Conservation (phyloP, 169 alveolate species). For the Plasmodium knowlesi region DNA sequence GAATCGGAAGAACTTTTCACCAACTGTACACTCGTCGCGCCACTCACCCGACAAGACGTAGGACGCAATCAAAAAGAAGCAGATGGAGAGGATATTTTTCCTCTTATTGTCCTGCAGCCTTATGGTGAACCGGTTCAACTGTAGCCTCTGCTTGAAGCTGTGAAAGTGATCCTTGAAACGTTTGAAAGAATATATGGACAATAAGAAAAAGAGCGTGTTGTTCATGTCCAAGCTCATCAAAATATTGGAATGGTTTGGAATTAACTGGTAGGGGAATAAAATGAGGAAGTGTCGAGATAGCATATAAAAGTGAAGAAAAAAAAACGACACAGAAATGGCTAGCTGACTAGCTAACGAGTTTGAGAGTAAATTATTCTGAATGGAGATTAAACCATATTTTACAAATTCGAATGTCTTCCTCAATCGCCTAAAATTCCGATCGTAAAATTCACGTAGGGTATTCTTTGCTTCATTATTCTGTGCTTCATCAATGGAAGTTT, state of each 20-base stretch:
- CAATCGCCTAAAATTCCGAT: not conserved
- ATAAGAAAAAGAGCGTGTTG: constrained; percentile 24
- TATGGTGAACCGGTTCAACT: constrained; percentile 19
- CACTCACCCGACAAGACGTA: constrained; percentile 52
- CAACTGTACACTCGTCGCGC: not conserved
- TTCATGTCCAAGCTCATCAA: constrained; percentile 59
- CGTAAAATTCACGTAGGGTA: not conserved
- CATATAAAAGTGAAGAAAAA: constrained; percentile 57
- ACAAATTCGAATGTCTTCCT: constrained; percentile 14
- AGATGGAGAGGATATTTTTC: constrained; percentile 50
- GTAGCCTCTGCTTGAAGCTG: constrained; percentile 20
- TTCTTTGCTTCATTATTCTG: constrained; percentile 4
- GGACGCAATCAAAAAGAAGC: constrained; percentile 49
- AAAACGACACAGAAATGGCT: constrained; percentile 37
- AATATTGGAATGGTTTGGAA: constrained; percentile 69
- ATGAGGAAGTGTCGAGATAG: constrained; percentile 47
- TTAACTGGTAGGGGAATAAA: constrained; percentile 56
- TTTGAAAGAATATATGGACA: constrained; percentile 46
- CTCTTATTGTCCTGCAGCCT: constrained; percentile 19
- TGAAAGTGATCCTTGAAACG: constrained; percentile 12
- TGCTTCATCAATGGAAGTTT: not conserved
- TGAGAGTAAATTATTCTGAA: not conserved
- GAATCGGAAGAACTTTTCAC: not conserved
- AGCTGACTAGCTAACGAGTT: constrained; percentile 17
- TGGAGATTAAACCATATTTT: not conserved